phyloP scores from a whole-genome alignment of 805 yeast species.

The Candida stauntonica region DNA sequence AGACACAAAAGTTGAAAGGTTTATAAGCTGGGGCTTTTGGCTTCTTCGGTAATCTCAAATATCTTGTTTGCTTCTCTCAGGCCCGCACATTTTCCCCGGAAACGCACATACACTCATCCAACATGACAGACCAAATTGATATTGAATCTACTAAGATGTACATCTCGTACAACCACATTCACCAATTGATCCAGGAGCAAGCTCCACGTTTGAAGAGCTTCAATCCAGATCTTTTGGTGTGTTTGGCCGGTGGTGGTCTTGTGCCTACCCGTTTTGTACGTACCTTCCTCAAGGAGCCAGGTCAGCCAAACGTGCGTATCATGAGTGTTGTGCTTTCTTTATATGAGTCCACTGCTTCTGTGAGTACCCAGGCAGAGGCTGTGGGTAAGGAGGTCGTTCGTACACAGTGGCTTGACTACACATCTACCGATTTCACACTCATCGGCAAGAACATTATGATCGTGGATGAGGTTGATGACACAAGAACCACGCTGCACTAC shows the following conservation, averaged over 20 bases:
- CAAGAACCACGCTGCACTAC: slow-evolving; percentile 78
- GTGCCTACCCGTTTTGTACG: slow-evolving; percentile 96
- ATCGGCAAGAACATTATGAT: slow-evolving; percentile 69
- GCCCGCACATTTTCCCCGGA: too few species aligned
- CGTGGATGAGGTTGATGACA: slow-evolving; percentile 84
- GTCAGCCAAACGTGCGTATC: slow-evolving; percentile 83
- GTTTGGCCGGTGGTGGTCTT: slow-evolving; percentile 97
- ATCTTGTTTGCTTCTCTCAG: too few species aligned
- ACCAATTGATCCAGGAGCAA: slow-evolving; percentile 62
- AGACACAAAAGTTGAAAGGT: too few species aligned
- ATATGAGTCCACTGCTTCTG: slow-evolving; percentile 74
- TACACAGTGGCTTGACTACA: slow-evolving; percentile 81
- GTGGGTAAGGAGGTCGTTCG: slow-evolving; percentile 68
- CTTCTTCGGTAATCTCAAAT: too few species aligned
- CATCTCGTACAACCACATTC: slow-evolving; percentile 78
- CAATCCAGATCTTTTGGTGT: slow-evolving; percentile 87
- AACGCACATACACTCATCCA: too few species aligned
- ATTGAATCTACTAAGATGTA: slow-evolving; percentile 46
- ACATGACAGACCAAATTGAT: slow-evolving; percentile 24
- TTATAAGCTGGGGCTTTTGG: too few species aligned
- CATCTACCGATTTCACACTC: slow-evolving; percentile 52
- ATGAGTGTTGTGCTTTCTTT: slow-evolving; percentile 92
- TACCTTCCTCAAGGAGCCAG: slow-evolving; percentile 84
- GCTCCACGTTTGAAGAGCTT: slow-evolving; percentile 62
- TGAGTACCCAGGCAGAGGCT: slow-evolving; percentile 50